These are phyloP conservation scores for Septoria petroselini DNA, from an alignment of 2,329 filamentous ascomycete genomes.

Conservation along the genomic window DNA sequence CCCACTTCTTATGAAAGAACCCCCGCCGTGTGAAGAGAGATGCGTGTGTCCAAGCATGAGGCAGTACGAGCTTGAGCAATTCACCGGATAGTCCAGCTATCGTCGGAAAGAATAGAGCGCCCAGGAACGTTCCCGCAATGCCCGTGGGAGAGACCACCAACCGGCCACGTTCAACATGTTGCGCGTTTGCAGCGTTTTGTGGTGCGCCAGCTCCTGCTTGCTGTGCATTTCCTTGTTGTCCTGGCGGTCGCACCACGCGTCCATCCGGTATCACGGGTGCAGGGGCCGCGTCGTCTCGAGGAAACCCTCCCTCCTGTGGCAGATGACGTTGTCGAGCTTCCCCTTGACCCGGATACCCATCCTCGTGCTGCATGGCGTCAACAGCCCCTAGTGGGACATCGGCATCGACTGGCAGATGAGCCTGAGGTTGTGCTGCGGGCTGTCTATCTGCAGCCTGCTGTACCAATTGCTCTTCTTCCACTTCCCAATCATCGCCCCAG, in stretches of 20 bases:
- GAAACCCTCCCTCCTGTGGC: slow-evolving; percentile 8
- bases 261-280: slow-evolving; percentile 3
- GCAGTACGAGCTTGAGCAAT: slow-evolving; percentile 65
- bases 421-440: not conserved
- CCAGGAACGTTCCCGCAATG: slow-evolving; percentile 60
- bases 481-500: slow-evolving; percentile 42
- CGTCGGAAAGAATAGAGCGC: slow-evolving; percentile 74
- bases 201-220: slow-evolving; percentile 40
- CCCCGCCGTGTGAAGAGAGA: slow-evolving; percentile 23
- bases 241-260: not conserved
- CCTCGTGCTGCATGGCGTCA: not conserved
- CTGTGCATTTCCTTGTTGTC: slow-evolving; percentile 1
- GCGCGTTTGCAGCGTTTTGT: slow-evolving; percentile 37
- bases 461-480: slow-evolving; percentile 40
- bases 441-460: slow-evolving; percentile 33
- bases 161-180: slow-evolving; percentile 33
- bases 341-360: not conserved
- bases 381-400: not conserved
- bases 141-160: slow-evolving; percentile 54
- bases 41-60: slow-evolving; percentile 61
- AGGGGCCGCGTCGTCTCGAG: slow-evolving; percentile 9
- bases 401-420: not conserved
- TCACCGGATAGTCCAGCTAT: slow-evolving; percentile 78
- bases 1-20: slow-evolving; percentile 81
- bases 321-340: slow-evolving; percentile 5